Base-by-base conservation (phyloP, 306 rosid species). In the Citrullus mucosospermus region DNA sequence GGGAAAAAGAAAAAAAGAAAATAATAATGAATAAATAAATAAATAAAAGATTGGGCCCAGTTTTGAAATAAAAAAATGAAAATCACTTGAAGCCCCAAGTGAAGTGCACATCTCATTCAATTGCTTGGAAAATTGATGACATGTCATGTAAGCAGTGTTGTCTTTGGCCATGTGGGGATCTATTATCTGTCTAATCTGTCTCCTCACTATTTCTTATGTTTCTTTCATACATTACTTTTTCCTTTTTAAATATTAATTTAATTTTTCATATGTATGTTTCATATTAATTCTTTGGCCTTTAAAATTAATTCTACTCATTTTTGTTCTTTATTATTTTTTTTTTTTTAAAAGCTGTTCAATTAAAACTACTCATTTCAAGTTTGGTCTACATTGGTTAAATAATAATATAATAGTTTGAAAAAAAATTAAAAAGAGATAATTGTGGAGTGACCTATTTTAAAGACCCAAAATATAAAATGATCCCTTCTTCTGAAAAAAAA, bases 181-280 rank as follows among this genome's bases (percentile, higher is more conserved):
- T 89, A 78, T 83, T 86, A 75, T 76, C 86, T 75, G 84, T 91
- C 91, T 82, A 83, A 78, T 87, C 90, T 80, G 90, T 85, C 90
- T 61, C 78, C 81, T 83, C 80, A 74, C 39, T 75, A 80, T 83
- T 81, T 51, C 50, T 71, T 69, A 25, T 39, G 61, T 81, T 81
- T 84, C 81, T 86, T 84, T 81, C 84, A 48, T 84, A 80, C 82
- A 25, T 20, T 14, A 48, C 77, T 48, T 71, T 68, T 20, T 43
- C 10, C 11, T 11, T 43, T 18, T 18, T 7, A 36, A 2, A 66
- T 36, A 34, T 30, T 34, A 61, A 25, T 20, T 59, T 8, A n/a
- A n/a, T 2, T 58, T 58, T 1, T 13, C 2, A 1, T 46, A 46
- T 2, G 3, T 28, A 12, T 22, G 0, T n/a, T 20, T 9, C 57